Conservation (phyloP, 768 basidiomycete species). For the Antrodiella citrinella region DNA sequence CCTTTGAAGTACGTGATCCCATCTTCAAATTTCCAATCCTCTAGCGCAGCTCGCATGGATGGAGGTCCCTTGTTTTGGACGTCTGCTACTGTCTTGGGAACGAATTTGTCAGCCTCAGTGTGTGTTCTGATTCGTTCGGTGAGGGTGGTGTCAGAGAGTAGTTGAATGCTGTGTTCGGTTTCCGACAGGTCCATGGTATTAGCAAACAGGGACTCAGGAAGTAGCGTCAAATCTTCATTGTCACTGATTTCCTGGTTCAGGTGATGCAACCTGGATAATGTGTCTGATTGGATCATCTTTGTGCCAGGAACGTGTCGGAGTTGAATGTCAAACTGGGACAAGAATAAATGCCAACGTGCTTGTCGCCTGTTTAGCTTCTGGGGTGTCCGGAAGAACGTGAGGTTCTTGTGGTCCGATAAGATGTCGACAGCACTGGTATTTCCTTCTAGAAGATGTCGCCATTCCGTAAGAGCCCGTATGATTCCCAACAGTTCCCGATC, state of each 20-base stretch:
- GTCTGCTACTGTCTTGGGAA: background rate
- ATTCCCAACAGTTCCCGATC: too few species aligned
- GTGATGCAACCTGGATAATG: background rate
- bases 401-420: slow-evolving; percentile 2
- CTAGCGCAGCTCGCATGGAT: background rate
- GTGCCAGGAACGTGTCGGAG: background rate
- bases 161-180: background rate
- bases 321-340: background rate
- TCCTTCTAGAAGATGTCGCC: background rate
- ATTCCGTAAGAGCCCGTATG: slow-evolving; percentile 1
- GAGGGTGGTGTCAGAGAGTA: background rate
- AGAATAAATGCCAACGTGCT: background rate
- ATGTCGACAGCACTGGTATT: background rate
- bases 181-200: too few species aligned
- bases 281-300: background rate
- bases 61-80: background rate
- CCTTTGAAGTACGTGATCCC: background rate
- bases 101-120: background rate
- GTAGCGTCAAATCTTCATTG: too few species aligned
- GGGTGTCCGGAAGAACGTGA: background rate
- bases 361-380: slow-evolving; percentile 1
- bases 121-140: background rate
- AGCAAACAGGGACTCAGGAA: too few species aligned
- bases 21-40: background rate
- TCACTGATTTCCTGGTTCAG: background rate